phyloP scores from a whole-genome alignment of 257 asterid species.

The Cruciata laevipes region DNA sequence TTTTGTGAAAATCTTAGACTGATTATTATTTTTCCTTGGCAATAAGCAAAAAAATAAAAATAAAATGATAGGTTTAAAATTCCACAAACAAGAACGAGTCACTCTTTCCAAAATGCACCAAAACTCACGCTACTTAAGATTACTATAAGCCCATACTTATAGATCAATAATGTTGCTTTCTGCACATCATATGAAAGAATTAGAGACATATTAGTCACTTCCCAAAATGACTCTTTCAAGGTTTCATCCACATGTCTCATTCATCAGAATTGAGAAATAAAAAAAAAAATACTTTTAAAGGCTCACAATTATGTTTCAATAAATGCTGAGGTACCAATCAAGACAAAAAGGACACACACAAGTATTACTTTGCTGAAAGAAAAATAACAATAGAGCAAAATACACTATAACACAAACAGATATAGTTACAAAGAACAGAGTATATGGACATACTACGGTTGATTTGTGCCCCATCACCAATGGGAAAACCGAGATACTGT shows the following conservation, averaged over 20 bases:
- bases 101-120: not conserved
- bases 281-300: not conserved
- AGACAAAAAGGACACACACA: not conserved
- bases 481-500: slow-evolving; percentile 78
- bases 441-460: slow-evolving; percentile 37
- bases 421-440: not conserved
- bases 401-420: not conserved
- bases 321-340: not conserved
- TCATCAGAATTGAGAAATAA: slow-evolving; percentile 1
- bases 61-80: not conserved
- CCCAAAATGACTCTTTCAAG: not conserved
- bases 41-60: not conserved
- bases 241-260: not conserved
- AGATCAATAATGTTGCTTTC: not conserved
- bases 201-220: not conserved
- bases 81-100: not conserved
- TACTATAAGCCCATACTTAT: not conserved
- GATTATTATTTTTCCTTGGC: not conserved
- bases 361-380: not conserved
- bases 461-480: slow-evolving; percentile 53
- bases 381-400: not conserved
- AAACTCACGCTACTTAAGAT: not conserved
- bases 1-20: not conserved
- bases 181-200: not conserved
- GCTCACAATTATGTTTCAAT: not conserved